Evolutionary conservation across 441 rosid species (phyloP).

Genomic region (Dalechampia spathulata): DNA sequence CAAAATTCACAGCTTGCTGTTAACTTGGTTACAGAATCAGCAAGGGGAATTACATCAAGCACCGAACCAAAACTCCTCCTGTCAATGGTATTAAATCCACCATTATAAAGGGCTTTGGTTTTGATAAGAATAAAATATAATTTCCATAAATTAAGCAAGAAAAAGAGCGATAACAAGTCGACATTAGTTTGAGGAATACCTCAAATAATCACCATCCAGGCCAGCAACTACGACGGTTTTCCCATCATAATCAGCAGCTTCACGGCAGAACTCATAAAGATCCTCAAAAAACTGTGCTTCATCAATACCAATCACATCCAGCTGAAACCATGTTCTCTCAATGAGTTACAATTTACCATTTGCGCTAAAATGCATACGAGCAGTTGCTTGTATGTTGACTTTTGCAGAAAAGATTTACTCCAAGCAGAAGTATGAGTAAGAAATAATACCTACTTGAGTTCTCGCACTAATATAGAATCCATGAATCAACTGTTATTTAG

Average conservation of each 20-base stretch:
- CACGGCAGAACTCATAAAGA: slow-evolving; percentile 64
- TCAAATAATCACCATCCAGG: slow-evolving; percentile 64
- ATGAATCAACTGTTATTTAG: too few relatives aligned
- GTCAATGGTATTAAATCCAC: slow-evolving; percentile 14
- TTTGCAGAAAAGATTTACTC: not conserved
- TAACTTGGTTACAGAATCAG: slow-evolving; percentile 74
- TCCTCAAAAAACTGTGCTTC: slow-evolving; percentile 82
- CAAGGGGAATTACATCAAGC: slow-evolving; percentile 61
- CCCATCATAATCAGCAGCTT: slow-evolving; percentile 73
- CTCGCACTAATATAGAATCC: too few relatives aligned
- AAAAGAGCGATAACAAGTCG: not conserved
- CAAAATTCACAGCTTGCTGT: slow-evolving; percentile 65
- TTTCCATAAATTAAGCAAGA: not conserved
- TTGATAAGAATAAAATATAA: not conserved
- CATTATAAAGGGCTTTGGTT: not conserved
- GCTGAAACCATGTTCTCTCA: slow-evolving; percentile 30
- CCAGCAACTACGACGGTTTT: slow-evolving; percentile 74
- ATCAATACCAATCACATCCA: slow-evolving; percentile 77
- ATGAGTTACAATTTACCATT: slow-evolving; percentile 8
- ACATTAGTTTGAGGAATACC: slow-evolving; percentile 25
- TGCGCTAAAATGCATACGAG: not conserved
- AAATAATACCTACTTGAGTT: not conserved
- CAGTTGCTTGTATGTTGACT: not conserved
- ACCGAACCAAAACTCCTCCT: slow-evolving; percentile 81
- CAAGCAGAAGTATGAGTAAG: not conserved